Base-by-base conservation (phyloP, 2,329 filamentous ascomycete genomes). In the Lomentospora prolificans region DNA sequence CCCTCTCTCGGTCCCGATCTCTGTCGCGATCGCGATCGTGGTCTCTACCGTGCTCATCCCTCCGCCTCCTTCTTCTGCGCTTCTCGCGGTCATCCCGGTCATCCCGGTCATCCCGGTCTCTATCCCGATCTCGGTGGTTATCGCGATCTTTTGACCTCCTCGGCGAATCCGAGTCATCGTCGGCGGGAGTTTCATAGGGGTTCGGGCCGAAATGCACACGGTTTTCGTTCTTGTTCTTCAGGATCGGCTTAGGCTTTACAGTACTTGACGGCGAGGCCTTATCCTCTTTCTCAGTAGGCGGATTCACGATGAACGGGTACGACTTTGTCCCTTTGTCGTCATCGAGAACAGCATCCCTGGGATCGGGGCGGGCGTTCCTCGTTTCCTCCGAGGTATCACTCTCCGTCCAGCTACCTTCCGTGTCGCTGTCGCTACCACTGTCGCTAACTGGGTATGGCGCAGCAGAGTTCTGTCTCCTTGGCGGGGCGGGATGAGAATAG, bases 191-290 rank as follows among this genome's bases (percentile, higher is more conserved):
- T 63, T 80, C 71, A 55, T 73, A 65, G 14, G 74, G 73, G 61
- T 77, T 72, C 1, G 73, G 71, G 36, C 77, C 74, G 57, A 81
- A 81, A 3, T 75, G 74, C 4, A 83, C 78, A 50, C 77, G 77
- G 58, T 82, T 77, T 50, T 76, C 75, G 58, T 81, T 80, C 61
- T 74, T 76, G 63, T 83, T 83, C 69, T 83, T 83, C 17, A 83
- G 69, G n/a, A 83, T 83, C 4, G 79, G 75, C 61, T 81, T 82
- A 1, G 80, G 80, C 57, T 63, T 64, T 3, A 67, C 64, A 4
- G 69, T 69, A 51, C 64, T 67, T 1, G 70, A 62, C 0, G 70
- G 67, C 0, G 69, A 72, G 0, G 64, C 65, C 27, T 24, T 58
- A 12, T 53, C 53, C 41, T 66, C 69, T 50, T 60, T 61, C 57